phyloP scores from a whole-genome alignment of 129 eudicot genomes.

The Pulicaria dysenterica region DNA sequence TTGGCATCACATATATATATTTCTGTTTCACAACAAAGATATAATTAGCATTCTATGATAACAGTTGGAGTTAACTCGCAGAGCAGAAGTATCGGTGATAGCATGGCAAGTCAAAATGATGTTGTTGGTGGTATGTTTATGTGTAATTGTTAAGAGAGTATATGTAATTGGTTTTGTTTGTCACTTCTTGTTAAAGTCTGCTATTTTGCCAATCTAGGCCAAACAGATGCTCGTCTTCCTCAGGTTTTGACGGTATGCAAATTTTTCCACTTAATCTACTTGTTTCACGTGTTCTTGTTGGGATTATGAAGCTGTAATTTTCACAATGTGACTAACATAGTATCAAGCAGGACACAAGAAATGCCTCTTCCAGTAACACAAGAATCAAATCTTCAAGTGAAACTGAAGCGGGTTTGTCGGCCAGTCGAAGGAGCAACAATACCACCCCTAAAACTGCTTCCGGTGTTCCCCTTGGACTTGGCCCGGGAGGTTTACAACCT shows the following conservation, averaged over 20 bases:
- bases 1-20: not conserved
- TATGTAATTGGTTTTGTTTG: not conserved
- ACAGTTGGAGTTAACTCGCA: constrained; percentile 51
- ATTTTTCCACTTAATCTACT: not conserved
- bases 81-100: constrained; percentile 39
- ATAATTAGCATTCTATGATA: constrained; percentile 33
- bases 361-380: constrained; percentile 38
- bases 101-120: constrained; percentile 41
- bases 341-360: constrained; percentile 37
- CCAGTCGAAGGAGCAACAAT: constrained; percentile 28
- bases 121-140: constrained; percentile 40
- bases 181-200: constrained; percentile 13
- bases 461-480: constrained; percentile 77
- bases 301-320: not conserved
- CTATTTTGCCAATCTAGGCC: constrained; percentile 40
- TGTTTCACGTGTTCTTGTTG: not conserved
- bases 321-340: constrained; percentile 10
- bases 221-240: constrained; percentile 36
- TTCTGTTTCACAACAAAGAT: constrained; percentile 35
- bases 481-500: constrained; percentile 76
- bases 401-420: constrained; percentile 35
- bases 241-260: constrained; percentile 42
- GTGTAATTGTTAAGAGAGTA: not conserved
- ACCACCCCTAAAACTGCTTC: constrained; percentile 37
- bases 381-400: constrained; percentile 23